Percentiles rank a stretch among this genome's conserved stretches.
Conservation (phyloP, 805 yeast genomes). For the Saccharomyces jurei region DNA sequence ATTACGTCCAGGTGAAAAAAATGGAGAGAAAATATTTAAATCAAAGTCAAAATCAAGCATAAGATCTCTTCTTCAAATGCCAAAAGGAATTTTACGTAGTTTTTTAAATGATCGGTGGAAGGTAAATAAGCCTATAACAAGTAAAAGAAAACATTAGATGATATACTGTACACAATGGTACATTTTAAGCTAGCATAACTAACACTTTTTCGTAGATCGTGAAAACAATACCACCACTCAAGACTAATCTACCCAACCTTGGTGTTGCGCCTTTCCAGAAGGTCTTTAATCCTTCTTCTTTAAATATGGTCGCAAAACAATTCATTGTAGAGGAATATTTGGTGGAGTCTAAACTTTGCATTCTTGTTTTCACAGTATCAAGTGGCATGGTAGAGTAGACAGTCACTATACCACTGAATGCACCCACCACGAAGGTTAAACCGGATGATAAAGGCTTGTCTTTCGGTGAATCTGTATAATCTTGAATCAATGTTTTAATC, state of each 20-base stretch:
- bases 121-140: neutral
- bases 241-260: conserved; percentile 79
- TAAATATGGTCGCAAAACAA: conserved; percentile 74
- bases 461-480: conserved; percentile 56
- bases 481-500: conserved; percentile 71
- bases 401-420: conserved; percentile 81
- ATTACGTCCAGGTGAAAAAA: conserved; percentile 66
- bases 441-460: conserved; percentile 67
- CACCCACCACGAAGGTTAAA: conserved; percentile 82
- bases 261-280: conserved; percentile 99
- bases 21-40: conserved; percentile 45
- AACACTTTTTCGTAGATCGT: conserved; percentile 91
- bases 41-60: conserved; percentile 15
- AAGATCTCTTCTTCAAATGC: neutral
- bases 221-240: conserved; percentile 96
- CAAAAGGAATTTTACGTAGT: neutral
- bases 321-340: conserved; percentile 67
- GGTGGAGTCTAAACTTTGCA: conserved; percentile 85
- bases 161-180: neutral
- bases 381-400: conserved; percentile 93
- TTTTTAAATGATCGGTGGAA: neutral
- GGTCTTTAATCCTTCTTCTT: conserved; percentile 80
- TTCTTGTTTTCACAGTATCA: conserved; percentile 91
- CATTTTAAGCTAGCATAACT: conserved; percentile 27
- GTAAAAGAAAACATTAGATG: neutral